These are phyloP conservation scores for Rosa rugosa DNA, from an alignment of 306 rosid species.

Conservation along the genomic window DNA sequence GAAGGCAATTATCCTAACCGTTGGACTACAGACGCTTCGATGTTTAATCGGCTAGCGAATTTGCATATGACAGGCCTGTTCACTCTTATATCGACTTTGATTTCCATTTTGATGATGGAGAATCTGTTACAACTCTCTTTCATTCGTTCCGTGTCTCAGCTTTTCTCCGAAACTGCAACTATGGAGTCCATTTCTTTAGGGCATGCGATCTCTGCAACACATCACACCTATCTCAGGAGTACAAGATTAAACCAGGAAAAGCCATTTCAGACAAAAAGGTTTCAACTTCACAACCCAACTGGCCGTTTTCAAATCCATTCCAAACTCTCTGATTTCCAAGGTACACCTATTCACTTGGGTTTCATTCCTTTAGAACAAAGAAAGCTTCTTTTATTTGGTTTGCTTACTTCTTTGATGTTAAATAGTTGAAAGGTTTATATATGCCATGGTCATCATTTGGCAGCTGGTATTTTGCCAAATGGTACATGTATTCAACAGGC, in stretches of 20 bases:
- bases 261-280: constrained; percentile 9
- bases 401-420: neutral
- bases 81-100: neutral
- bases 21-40: constrained; percentile 74
- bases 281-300: constrained; percentile 21
- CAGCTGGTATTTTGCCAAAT: neutral
- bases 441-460: neutral
- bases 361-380: neutral
- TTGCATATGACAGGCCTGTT: no score
- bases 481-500: neutral
- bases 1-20: constrained; percentile 93
- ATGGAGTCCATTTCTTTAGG: constrained; percentile 52
- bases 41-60: no score
- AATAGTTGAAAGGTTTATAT: neutral
- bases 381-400: neutral
- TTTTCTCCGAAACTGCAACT: neutral
- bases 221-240: constrained; percentile 21
- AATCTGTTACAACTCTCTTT: neutral
- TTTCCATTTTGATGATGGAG: neutral
- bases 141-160: neutral
- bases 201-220: constrained; percentile 30
- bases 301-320: constrained; percentile 28
- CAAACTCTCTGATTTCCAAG: constrained; percentile 52
- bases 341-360: constrained; percentile 25
- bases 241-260: neutral